Evolutionary conservation across 2,329 filamentous ascomycete genomes (phyloP), one percentile per base, ranked within the genome.

Genomic region (Penicillium sp.): DNA sequence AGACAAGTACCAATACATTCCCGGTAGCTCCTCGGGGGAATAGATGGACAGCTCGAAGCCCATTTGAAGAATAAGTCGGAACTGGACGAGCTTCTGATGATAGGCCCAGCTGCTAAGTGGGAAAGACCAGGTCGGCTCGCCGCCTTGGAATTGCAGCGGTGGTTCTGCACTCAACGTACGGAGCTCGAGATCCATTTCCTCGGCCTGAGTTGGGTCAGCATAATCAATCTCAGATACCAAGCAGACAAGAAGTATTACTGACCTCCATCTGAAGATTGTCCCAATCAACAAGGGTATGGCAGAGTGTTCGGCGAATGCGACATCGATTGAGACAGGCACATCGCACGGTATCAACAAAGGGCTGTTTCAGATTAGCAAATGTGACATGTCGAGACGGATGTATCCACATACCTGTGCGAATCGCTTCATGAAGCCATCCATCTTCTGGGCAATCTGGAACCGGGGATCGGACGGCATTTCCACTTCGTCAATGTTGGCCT

Each of bases 41-140:
- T 97, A 97, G 9, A 96, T 84, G 40, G 93, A 87, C 11, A 97
- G 85, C 73, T 99, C 94, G 70, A 99, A 97, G 11, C 95, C 94
- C 30, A 97, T 84, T 67, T 97, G 89, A 14, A 97, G 81, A 42
- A 95, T 87, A 79, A 86, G 88, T 68, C 93, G 88, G 81, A 97
- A 90, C 66, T 93, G 84, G 29, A 83, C 84, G n/a, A 97, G 80
- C 72, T 97, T 97, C 73, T 96, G 90, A 56, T 92, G 83, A 65
- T 93, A 95, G 0, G 87, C 84, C 94, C 94, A 99, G 3, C 89
- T 91, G 1, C 89, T 91, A 0, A 97, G 79, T 0, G 91, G 86
- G 48, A 89, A 87, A 0, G 86, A 81, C 67, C 84, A 87, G 0
- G 84, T 80, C 38, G 81, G 76, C 41, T 86, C 81, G 75, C 76